A percentile compares a stretch with the other conserved stretches of the same genome.
These are phyloP conservation scores for Sordaria brevicollis DNA, from an alignment of 495 filamentous ascomycete species.

Conservation along the genomic window DNA sequence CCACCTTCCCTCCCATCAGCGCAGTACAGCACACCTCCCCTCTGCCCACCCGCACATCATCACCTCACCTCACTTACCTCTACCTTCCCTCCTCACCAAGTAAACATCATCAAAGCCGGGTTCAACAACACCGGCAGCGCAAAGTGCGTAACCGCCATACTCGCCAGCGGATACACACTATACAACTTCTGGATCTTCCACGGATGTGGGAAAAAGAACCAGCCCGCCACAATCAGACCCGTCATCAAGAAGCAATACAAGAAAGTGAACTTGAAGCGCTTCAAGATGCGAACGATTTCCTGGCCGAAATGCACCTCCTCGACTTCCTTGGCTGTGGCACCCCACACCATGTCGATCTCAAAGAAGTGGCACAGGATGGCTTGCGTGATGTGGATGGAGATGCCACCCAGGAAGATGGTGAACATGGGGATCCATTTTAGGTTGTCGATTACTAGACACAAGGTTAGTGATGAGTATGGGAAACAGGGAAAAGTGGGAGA, in stretches of 20 bases:
- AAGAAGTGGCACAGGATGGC: conserved; percentile 53
- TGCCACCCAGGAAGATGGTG: conserved; percentile 52
- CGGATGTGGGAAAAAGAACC: conserved; percentile 32
- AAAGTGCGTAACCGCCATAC: conserved; percentile 45
- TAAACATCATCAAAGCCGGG: conserved; percentile 57
- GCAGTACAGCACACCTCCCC: too few species aligned
- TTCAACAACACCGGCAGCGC: conserved; percentile 52
- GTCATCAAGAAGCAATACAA: conserved; percentile 37
- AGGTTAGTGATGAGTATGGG: not conserved
- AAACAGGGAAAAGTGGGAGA: not conserved
- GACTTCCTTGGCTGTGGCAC: conserved; percentile 52
- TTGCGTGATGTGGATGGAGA: conserved; percentile 52
- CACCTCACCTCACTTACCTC: not conserved
- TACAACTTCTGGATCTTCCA: conserved; percentile 50
- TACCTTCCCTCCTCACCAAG: conserved; percentile 48
- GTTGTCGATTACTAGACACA: conserved; percentile 40
- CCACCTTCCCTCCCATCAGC: not conserved
- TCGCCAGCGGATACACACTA: conserved; percentile 48
- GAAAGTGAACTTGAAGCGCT: conserved; percentile 51
- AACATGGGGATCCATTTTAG: conserved; percentile 56
- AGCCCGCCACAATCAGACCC: conserved; percentile 37
- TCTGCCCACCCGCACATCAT: not conserved
- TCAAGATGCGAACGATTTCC: conserved; percentile 46
- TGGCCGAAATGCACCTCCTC: conserved; percentile 50
- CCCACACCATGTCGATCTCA: conserved; percentile 53